Base-by-base conservation (phyloP, 2,329 filamentous ascomycete species). In the Cadophora malorum region DNA sequence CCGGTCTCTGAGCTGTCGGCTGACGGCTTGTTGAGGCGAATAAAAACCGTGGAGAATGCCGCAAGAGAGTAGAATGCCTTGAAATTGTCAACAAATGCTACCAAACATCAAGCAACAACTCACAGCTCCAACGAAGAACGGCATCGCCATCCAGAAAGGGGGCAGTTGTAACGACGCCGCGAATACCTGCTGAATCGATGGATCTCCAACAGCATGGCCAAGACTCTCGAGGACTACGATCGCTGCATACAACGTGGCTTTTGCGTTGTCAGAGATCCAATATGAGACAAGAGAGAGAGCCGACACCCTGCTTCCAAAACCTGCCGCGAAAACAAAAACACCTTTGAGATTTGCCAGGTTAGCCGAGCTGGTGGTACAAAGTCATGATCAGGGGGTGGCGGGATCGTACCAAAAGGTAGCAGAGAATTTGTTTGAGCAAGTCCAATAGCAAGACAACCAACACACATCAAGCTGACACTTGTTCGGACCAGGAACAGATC, bases 91-190 rank as follows among this genome's bases (percentile, higher is more conserved):
- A 45, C 19, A 35, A 3, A n/a, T 1, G 8, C 21, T n/a, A 19
- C 9, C 33, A 52, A 31, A 38, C 3, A 19, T 21, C 21, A 28
- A 6, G 14, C 1, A 47, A 52, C n/a, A 28, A 74, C 76, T 72
- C 56, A 78, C 76, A 63, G 76, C 67, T 52, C 67, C 75, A 41
- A 77, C 70, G 60, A 77, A 78, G 53, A 78, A 78, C 4, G 76
- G 74, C 31, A 74, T 59, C 3, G 72, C 74, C 21, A 70, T 69
- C 76, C 75, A 78, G 38, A 73, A 68, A 9, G 69, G 25, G 4
- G 70, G 45, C 3, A 76, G 33, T 33, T 61, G 60, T 35, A 78
- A 59, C 9, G 73, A 71, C 19, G 67, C 67, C 10, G 76, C 74
- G 61, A 77, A 76, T 10, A 77, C 73, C 28, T 75, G 70, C 63